Evolutionary conservation across 306 rosid genomes (phyloP), one percentile per base, ranked within the genome.

Genomic region (Cucurbita maxima): DNA sequence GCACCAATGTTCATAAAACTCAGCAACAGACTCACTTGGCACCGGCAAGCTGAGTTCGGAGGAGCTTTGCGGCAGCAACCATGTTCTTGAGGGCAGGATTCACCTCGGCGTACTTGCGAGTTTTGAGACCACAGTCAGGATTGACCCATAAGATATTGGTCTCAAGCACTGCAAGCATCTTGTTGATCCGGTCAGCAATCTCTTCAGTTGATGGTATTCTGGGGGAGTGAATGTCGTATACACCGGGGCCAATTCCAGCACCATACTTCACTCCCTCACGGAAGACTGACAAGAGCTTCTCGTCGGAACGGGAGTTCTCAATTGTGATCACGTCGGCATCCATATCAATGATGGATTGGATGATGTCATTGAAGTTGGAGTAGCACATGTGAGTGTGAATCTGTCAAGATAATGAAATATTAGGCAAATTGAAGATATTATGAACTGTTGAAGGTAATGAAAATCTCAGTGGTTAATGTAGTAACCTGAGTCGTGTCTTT

Each of bases 381-480:
- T 91, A 88, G 80, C 96, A 91, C 97, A 91, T 89, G 76, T 91
- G 97, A 51, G 97, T 91, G 82, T 91, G 97, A 76, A 89, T 84
- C 97, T 91, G 92, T 47, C 19, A 4, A 52, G 10, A 30, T 20
- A 45, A 68, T 47, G 10, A 45, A 66, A 22, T 0, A 45, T 47
- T 45, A 45, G 38, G 56, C 10, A 3, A 68, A 13, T 45, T 8
- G 12, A 68, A 13, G 10, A 5, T 41, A 9, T 10, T 18, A 43
- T 43, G 0, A 11, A 44, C 8, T 10, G 52, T 43, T 41, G 6
- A 2, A 20, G 71, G n/a, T 19, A 64, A 64, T 64, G 71, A 43
- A 41, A 63, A 62, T 38, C 25, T 16, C n/a, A 43, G 16, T 43
- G 37, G 71, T 64, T 18, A 43, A 41, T 18, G 25, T 4, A 5